These are phyloP conservation scores for Cladorrhinum samala DNA, from an alignment of 495 filamentous ascomycete genomes.

Conservation along the genomic window DNA sequence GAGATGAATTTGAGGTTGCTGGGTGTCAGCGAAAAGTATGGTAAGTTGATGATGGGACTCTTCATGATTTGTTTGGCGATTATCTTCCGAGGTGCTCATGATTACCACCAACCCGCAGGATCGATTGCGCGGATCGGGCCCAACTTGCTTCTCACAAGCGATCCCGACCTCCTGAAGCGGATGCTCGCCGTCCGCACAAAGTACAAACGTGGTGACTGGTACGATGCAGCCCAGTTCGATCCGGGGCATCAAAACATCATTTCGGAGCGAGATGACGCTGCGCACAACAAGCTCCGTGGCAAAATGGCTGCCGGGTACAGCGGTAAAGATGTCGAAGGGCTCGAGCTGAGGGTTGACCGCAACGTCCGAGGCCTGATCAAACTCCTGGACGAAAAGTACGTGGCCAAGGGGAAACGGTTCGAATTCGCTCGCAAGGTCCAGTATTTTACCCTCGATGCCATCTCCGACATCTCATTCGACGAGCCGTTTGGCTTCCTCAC, in stretches of 20 bases:
- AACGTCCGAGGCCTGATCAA: neutral
- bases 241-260: constrained; percentile 33
- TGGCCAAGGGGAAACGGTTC: constrained; percentile 10
- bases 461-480: constrained; percentile 45
- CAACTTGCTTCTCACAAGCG: constrained; percentile 7
- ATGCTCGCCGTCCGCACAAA: constrained; percentile 19
- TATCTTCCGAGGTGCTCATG: too few relatives aligned
- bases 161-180: constrained; percentile 24
- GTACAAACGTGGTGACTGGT: constrained; percentile 23
- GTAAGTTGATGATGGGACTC: too few relatives aligned
- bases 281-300: neutral
- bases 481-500: constrained; percentile 44
- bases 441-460: constrained; percentile 48
- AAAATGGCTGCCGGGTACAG: neutral
- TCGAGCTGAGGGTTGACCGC: neutral
- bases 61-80: too few relatives aligned
- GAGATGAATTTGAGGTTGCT: too few relatives aligned
- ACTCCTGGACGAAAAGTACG: neutral
- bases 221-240: constrained; percentile 20
- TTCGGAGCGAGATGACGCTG: neutral
- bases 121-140: constrained; percentile 36
- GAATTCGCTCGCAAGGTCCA: constrained; percentile 37
- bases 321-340: neutral
- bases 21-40: too few relatives aligned
- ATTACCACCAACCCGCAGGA: too few relatives aligned